phyloP scores from a whole-genome alignment of 768 basidiomycete genomes.

The Amanita exitialis region DNA sequence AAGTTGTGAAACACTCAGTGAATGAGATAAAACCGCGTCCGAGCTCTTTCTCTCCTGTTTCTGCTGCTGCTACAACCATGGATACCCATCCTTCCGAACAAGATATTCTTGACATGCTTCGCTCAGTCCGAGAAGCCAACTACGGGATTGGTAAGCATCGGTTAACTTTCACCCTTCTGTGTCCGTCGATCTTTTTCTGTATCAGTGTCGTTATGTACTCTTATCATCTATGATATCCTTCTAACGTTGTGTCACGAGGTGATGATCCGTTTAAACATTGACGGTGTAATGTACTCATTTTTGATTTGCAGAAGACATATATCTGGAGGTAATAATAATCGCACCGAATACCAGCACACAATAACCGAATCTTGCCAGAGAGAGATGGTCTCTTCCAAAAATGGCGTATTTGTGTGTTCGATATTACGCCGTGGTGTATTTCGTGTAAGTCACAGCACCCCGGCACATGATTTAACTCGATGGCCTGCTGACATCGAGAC shows the following conservation, averaged over 20 bases:
- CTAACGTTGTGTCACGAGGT: not conserved
- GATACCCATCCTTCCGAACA: too few species aligned
- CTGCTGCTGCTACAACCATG: too few species aligned
- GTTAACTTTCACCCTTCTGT: not conserved
- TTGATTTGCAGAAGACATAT: not conserved
- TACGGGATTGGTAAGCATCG: not conserved
- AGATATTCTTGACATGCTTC: not conserved
- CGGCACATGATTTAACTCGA: not conserved
- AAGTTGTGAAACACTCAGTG: too few species aligned
- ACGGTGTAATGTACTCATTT: not conserved
- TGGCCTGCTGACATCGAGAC: not conserved
- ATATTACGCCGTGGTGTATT: not conserved
- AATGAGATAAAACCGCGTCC: too few species aligned
- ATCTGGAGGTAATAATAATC: not conserved
- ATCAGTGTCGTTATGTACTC: not conserved
- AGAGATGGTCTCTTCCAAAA: not conserved
- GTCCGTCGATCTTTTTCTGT: not conserved
- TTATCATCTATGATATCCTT: not conserved
- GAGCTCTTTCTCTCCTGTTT: too few species aligned
- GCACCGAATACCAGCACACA: not conserved
- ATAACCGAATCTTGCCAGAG: not conserved
- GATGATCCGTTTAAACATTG: not conserved
- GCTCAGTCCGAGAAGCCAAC: not conserved
- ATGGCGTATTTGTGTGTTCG: not conserved
- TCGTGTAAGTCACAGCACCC: not conserved